Evolutionary conservation across 768 basidiomycete genomes (phyloP).

Genomic region (Kwoniella shandongensis): DNA sequence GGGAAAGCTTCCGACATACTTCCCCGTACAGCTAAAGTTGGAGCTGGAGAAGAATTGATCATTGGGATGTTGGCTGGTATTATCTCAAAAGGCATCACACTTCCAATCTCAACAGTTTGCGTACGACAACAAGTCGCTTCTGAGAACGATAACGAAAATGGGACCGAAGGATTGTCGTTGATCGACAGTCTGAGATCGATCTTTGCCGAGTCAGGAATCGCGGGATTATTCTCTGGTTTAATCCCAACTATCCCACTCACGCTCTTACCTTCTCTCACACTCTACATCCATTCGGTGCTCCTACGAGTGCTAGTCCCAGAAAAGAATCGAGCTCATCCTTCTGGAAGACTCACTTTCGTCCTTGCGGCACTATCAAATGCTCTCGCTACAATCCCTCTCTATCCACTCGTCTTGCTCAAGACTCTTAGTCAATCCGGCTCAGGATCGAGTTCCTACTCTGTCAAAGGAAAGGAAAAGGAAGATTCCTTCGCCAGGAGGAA

Average conservation of each 20-base stretch:
- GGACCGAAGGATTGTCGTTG: conserved; percentile 3
- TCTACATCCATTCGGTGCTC: conserved; percentile 39
- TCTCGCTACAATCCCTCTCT: conserved; percentile 40
- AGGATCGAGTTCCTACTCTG: not conserved
- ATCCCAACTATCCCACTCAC: conserved; percentile 37
- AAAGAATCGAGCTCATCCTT: conserved; percentile 25
- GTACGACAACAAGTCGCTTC: conserved; percentile 35
- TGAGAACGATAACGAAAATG: conserved; percentile 16
- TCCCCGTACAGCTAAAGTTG: conserved; percentile 2
- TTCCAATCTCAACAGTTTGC: conserved; percentile 42
- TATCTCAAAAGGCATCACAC: conserved; percentile 35
- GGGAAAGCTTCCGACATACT: conserved; percentile 21
- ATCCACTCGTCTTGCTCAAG: conserved; percentile 43
- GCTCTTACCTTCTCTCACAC: conserved; percentile 41
- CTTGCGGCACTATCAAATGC: conserved; percentile 40
- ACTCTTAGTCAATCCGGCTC: conserved; percentile 27
- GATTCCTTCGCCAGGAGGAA: not conserved
- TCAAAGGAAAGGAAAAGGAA: conserved; percentile 1
- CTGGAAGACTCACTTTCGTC: conserved; percentile 30
- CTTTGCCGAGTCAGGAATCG: conserved; percentile 25
- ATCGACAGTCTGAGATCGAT: conserved; percentile 23
- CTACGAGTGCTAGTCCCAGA: conserved; percentile 28
- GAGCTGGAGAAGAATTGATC: conserved; percentile 26
- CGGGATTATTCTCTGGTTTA: conserved; percentile 34
- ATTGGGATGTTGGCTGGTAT: conserved; percentile 40